Evolutionary conservation across 148 eudicot genomes (phyloP).

Genomic region (Camellia lanceoleosa): DNA sequence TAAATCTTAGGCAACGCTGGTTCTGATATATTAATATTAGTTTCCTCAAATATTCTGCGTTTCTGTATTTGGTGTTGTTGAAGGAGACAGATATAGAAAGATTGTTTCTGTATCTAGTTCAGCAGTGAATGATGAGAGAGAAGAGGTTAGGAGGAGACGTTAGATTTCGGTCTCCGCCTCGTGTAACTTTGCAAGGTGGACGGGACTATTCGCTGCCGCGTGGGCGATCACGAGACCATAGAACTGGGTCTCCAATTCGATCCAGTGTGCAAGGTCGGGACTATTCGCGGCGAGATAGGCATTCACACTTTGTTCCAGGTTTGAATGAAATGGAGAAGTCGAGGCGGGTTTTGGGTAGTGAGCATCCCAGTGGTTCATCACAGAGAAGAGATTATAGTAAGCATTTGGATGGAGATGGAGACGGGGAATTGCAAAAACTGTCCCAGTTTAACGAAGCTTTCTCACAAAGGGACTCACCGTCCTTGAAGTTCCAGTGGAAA

Average conservation of each 20-base stretch:
- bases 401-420: conserved; percentile 11
- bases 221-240: neutral
- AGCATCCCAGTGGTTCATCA: neutral
- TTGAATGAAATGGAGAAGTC: conserved; percentile 1
- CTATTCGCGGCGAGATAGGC: conserved; percentile 4
- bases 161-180: neutral
- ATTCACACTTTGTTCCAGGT: neutral
- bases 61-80: neutral
- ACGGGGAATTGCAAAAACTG: neutral
- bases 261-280: neutral
- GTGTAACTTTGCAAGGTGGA: neutral
- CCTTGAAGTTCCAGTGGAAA: conserved; percentile 19
- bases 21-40: neutral
- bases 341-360: neutral
- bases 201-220: neutral
- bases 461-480: conserved; percentile 13
- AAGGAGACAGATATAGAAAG: neutral
- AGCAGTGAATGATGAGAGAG: conserved; percentile 14
- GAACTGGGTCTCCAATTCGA: neutral
- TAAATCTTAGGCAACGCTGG: neutral
- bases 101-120: neutral
- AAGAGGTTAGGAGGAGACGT: neutral
- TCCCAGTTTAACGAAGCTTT: conserved; percentile 9
- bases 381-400: neutral
- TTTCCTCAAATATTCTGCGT: neutral